These are phyloP conservation scores for Neurospora sp. DNA, from an alignment of 495 filamentous ascomycete genomes.

Conservation along the genomic window DNA sequence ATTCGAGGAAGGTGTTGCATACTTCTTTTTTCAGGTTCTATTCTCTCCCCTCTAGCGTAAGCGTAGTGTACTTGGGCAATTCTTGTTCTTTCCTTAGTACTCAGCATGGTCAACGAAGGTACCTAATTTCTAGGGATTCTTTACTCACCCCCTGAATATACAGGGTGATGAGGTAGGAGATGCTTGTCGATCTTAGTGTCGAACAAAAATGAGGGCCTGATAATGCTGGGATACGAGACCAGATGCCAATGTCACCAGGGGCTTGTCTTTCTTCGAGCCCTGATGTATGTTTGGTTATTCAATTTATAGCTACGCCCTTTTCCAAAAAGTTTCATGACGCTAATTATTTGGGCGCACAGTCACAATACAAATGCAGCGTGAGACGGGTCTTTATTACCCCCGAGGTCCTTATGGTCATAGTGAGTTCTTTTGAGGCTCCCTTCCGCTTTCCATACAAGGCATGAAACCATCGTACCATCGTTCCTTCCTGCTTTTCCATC, in stretches of 20 bases:
- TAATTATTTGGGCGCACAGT: not conserved
- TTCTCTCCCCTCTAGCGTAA: not conserved
- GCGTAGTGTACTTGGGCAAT: not conserved
- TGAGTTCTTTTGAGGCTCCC: not conserved
- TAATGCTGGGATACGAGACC: not conserved
- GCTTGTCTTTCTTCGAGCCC: not conserved
- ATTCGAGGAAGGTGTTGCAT: not conserved
- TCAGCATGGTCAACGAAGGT: not conserved
- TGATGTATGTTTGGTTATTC: not conserved
- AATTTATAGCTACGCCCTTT: not conserved
- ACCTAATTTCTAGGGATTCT: not conserved
- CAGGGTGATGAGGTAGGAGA: not conserved
- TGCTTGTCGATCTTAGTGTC: not conserved
- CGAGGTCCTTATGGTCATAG: not conserved
- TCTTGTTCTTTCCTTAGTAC: not conserved
- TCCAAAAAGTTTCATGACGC: not conserved
- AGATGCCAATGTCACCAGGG: not conserved
- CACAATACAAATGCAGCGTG: not conserved
- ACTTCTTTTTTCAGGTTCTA: not conserved
- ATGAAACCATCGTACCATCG: not conserved
- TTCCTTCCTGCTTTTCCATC: not conserved
- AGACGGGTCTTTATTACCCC: not conserved
- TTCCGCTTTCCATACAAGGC: not conserved
- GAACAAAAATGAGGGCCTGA: not conserved
- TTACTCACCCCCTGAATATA: not conserved